A percentile compares a stretch with the other conserved stretches of the same genome.
Conservation (phyloP, 371 early-diverging fungal species). For the Mortierella sp. region DNA sequence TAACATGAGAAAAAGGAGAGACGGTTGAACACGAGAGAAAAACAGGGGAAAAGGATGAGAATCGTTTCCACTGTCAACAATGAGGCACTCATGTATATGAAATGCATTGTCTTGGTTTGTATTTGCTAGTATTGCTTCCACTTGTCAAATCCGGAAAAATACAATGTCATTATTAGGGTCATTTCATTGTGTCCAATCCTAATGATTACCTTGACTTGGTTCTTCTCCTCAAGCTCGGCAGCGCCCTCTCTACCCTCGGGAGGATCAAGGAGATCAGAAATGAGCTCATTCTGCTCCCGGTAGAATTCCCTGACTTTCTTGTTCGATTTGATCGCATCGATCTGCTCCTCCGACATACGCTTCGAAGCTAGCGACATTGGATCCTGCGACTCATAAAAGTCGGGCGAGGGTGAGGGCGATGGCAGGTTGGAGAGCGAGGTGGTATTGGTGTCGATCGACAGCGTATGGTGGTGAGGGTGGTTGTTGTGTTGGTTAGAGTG, state of each 20-base stretch:
- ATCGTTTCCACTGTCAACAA: not conserved
- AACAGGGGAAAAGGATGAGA: not conserved
- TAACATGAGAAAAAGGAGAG: not conserved
- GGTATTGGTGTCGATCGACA: conserved; percentile 12
- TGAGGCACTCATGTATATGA: not conserved
- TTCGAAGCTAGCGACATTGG: conserved; percentile 52
- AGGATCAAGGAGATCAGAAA: conserved; percentile 79
- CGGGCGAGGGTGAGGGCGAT: conserved; percentile 48
- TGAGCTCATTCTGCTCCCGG: conserved; percentile 86
- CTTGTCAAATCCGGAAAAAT: not conserved
- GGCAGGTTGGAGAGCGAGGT: conserved; percentile 19
- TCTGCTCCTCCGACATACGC: conserved; percentile 59
- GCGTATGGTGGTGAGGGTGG: not conserved
- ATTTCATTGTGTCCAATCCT: not conserved
- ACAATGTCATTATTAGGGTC: not conserved
- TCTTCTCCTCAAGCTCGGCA: conserved; percentile 57
- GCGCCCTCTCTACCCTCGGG: conserved; percentile 51
- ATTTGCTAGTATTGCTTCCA: not conserved
- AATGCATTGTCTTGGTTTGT: not conserved
- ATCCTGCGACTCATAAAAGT: conserved; percentile 52
- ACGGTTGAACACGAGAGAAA: not conserved
- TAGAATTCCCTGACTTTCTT: conserved; percentile 76
- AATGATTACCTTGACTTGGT: conserved; percentile 66
- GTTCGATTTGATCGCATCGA: conserved; percentile 40
- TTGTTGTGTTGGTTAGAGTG: not conserved